Evolutionary conservation across 2,329 filamentous ascomycete genomes (phyloP).

Genomic region (Exophiala lecanii-corni): DNA sequence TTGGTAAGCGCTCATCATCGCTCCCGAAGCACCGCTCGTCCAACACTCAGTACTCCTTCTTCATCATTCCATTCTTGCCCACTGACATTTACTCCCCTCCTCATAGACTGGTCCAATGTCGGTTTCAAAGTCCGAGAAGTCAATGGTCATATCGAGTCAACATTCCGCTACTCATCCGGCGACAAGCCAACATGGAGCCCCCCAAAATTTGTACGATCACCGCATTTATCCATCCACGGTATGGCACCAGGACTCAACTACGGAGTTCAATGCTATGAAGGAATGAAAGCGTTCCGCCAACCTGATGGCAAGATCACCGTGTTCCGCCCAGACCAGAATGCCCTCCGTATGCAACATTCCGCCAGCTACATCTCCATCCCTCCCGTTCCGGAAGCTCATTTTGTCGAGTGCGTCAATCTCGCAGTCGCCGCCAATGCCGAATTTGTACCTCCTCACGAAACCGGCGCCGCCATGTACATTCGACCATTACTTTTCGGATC

Average conservation of each 20-base stretch:
- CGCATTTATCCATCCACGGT: conserved; percentile 83
- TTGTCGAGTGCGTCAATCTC: conserved; percentile 69
- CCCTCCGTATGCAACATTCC: conserved; percentile 75
- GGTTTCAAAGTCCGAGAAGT: conserved; percentile 93
- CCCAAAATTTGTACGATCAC: conserved; percentile 74
- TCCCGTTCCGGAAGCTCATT: conserved; percentile 68
- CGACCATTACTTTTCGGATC: conserved; percentile 84
- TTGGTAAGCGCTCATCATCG: conserved; percentile 50
- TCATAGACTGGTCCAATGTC: conserved; percentile 78
- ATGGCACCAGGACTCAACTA: conserved; percentile 97
- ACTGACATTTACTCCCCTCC: conserved; percentile 6
- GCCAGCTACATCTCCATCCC: conserved; percentile 81
- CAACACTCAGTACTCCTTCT: background rate
- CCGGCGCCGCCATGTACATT: conserved; percentile 88
- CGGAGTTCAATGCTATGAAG: conserved; percentile 95
- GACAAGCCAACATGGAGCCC: conserved; percentile 32
- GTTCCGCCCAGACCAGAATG: conserved; percentile 85
- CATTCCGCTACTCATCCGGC: conserved; percentile 65
- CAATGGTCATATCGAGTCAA: conserved; percentile 88
- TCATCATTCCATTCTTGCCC: conserved; percentile 8
- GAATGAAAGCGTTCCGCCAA: conserved; percentile 90
- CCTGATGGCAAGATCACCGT: conserved; percentile 70
- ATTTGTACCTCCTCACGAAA: conserved; percentile 84
- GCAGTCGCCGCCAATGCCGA: conserved; percentile 85
- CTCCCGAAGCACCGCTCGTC: no score